Evolutionary conservation across 2,329 filamentous ascomycete genomes (phyloP).

Genomic region (Didymella glomerata): DNA sequence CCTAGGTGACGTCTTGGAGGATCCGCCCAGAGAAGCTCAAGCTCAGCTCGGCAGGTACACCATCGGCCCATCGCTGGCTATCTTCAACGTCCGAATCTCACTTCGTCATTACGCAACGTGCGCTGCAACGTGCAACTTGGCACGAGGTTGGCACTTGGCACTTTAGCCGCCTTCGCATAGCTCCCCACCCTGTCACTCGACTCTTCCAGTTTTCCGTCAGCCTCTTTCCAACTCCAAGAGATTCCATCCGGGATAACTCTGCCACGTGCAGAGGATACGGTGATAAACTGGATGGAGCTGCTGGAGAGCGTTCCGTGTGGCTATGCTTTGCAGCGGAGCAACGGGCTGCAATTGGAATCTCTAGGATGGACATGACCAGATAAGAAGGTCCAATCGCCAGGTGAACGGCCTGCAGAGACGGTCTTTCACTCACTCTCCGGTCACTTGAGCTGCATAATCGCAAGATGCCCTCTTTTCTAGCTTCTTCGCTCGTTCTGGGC

Average conservation of each 20-base stretch:
- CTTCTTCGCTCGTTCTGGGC: constrained; percentile 38
- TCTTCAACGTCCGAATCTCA: constrained; percentile 13
- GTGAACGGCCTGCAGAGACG: constrained; percentile 29
- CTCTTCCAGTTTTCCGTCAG: constrained; percentile 19
- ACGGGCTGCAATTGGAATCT: constrained; percentile 19
- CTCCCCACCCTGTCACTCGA: constrained; percentile 14
- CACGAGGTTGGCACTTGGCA: constrained; percentile 20
- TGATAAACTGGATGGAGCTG: constrained; percentile 28
- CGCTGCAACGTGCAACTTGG: constrained; percentile 19
- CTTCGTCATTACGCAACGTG: constrained; percentile 21
- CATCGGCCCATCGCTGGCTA: constrained; percentile 14
- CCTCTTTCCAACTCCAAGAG: constrained; percentile 15
- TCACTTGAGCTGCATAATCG: constrained; percentile 17
- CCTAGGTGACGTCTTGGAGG: constrained; percentile 15
- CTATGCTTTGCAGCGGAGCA: constrained; percentile 15
- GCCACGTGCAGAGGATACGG: constrained; percentile 40
- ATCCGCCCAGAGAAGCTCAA: constrained; percentile 12
- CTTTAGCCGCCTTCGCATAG: constrained; percentile 18
- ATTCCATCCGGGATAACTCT: constrained; percentile 23
- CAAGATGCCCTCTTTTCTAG: constrained; percentile 42
- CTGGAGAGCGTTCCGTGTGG: constrained; percentile 24
- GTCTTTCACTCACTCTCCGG: constrained; percentile 16
- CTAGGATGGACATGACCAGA: constrained; percentile 21
- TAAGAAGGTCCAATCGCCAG: constrained; percentile 33
- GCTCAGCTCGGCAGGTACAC: constrained; percentile 25